Evolutionary conservation across 2,329 filamentous ascomycete species (phyloP), one percentile per base, ranked within the genome.

Genomic region (Curvularia hawaiiensis): DNA sequence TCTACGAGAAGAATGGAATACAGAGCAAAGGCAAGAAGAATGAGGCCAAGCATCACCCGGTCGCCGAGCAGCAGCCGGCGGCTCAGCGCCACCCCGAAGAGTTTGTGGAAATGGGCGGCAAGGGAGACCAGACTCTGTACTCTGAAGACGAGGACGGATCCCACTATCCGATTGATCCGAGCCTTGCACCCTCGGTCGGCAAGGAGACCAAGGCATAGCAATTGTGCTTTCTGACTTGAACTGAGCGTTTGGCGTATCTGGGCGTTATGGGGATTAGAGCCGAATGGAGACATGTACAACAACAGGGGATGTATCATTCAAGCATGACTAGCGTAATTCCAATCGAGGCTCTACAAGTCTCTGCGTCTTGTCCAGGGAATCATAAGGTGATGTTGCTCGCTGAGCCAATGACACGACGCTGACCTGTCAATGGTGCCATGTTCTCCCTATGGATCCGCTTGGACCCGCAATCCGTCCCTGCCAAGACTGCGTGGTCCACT

Each of bases 41-140:
- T 40, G 63, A 62, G 12, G 55, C 54, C 14, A 60, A 51, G 35
- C 30, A 35, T 2, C 43, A 48, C 12, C 56, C 56, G 9, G 59
- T 60, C 16, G 61, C 83, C 59, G 91, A 97, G 78, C 76, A 82
- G 0, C 83, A 83, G 0, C 93, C 93, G 0, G 85, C 86, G 26
- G 84, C 86, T 31, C 81, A 88, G 59, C 83, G 91, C 54, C 84
- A 86, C 31, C 83, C 91, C 0, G 81, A 84, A 5, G 92, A 95
- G 68, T 98, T 97, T 66, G 88, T 92, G 75, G 85, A 88, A 60
- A 84, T 96, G 80, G 94, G 94, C 39, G 92, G 92, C 16, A 91
- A 90, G 68, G 94, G 92, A 5, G 94, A 98, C 69, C 87, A 92
- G 75, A 80, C 84, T 43, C 81, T 97, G 14, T 97, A 88, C 72